Evolutionary conservation across 192 early-diverging fungal species (phyloP).

Genomic region (Coemansia javaensis): DNA sequence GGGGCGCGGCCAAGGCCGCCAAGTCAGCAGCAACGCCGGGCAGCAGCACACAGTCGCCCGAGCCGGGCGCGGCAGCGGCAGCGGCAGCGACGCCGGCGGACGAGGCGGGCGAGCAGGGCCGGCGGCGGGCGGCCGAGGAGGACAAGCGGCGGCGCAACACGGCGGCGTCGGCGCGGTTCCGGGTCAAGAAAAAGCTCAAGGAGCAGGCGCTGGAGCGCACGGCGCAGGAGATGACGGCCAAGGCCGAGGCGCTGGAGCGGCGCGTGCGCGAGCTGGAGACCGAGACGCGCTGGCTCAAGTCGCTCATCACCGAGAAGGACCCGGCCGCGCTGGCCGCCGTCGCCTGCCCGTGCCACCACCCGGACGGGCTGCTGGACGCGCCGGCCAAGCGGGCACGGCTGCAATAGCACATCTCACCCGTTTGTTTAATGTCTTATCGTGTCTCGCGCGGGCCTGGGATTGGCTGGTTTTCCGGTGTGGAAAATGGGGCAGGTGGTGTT

Average conservation of each 20-base stretch:
- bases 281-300: constrained; percentile 87
- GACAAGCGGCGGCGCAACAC: constrained; percentile 95
- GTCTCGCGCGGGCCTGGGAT: no score
- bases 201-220: constrained; percentile 82
- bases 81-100: not conserved
- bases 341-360: constrained; percentile 48
- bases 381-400: constrained; percentile 11
- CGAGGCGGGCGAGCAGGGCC: constrained; percentile 4
- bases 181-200: constrained; percentile 89
- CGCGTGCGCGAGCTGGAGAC: constrained; percentile 79
- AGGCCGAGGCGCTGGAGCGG: constrained; percentile 68
- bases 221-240: constrained; percentile 68
- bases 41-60: not conserved
- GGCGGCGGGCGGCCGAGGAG: constrained; percentile 54
- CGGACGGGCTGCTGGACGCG: constrained; percentile 32
- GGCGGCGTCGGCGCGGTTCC: constrained; percentile 89
- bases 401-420: no score
- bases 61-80: not conserved
- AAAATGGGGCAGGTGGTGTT: no score
- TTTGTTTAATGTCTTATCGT: no score
- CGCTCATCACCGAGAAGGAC: constrained; percentile 76
- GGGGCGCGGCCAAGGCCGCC: no score
- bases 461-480: no score
- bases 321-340: constrained; percentile 38
- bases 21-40: constrained; percentile 6